Evolutionary conservation across 202 grass and related monocot genomes (phyloP).

Genomic region (Zizania palustris): DNA sequence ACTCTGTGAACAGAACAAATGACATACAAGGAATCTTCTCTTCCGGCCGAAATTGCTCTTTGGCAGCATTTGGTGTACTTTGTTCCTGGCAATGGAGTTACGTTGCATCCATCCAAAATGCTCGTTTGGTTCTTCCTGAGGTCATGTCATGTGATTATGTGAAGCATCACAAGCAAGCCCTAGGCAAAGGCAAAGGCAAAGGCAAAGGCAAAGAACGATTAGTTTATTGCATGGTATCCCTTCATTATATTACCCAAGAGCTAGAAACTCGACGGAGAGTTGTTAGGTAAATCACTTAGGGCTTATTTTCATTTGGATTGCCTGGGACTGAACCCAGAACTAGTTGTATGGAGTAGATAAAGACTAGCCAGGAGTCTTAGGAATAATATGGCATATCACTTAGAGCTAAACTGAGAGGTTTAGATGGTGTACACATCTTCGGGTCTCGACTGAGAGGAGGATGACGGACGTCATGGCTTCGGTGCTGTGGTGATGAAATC

Average conservation of each 20-base stretch:
- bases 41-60: background rate
- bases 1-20: slow-evolving; percentile 18
- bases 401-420: too few species aligned
- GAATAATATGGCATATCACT: too few species aligned
- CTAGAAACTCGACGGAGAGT: too few species aligned
- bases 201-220: background rate
- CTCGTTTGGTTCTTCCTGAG: slow-evolving; percentile 29
- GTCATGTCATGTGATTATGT: slow-evolving; percentile 51
- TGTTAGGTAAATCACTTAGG: too few species aligned
- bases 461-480: too few species aligned
- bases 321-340: too few species aligned
- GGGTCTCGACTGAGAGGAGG: too few species aligned
- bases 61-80: slow-evolving; percentile 41
- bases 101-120: slow-evolving; percentile 30
- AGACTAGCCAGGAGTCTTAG: too few species aligned
- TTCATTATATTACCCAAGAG: slow-evolving; percentile 50
- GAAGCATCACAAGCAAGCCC: slow-evolving; percentile 22
- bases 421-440: too few species aligned
- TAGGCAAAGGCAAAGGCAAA: background rate
- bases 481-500: too few species aligned
- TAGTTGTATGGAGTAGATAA: too few species aligned
- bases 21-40: slow-evolving; percentile 33
- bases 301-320: too few species aligned
- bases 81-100: slow-evolving; percentile 9
- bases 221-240: slow-evolving; percentile 42